Evolutionary conservation across 352 stramenopile genomes (phyloP), one percentile per base, ranked within the genome.

Genomic region (Phytophthora brassicae): DNA sequence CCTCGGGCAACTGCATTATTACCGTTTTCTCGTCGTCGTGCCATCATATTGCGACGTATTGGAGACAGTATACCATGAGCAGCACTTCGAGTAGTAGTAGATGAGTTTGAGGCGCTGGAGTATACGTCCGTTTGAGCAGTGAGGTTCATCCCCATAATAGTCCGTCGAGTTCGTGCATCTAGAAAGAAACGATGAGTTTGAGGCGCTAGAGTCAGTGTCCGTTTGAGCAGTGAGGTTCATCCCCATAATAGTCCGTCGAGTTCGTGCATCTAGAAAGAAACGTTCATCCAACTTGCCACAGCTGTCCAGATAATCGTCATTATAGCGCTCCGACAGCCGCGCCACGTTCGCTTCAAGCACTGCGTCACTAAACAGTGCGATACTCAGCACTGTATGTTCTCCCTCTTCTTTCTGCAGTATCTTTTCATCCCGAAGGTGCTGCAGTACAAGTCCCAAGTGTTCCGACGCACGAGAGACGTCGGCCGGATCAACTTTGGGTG

Each of bases 211-310:
- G 14, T n/a, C 44, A 53, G 60, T 65, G 24, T 68, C 58, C 11
- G 51, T 29, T 26, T 61, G 45, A 16, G 51, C 20, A 55, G 31
- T 33, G 26, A 60, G 33, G 44, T 19, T 59, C 33, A 41, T 33
- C 22, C 66, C 77, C 52, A 84, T 75, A 14, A 88, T 68, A 6
- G 72, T 66, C 6, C 68, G 57, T 44, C 68, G 64, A 17, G 67
- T 58, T 3, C 28, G 35, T 11, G 56, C 35, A 60, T 87, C 63
- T 29, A 88, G 24, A 60, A 80, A 88, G 29, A 88, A 75, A 1
- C 74, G 70, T 36, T 90, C 81, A 41, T 90, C 79, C 14, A 90
- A 56, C 51, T 86, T 81, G 9, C 81, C 67, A 67, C 68, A 81
- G 3, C 71, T 56, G 28, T 68, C 60, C 4, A 90, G 31, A 29